These are phyloP conservation scores for Trichosporon faecale DNA, from an alignment of 1,284 basidiomycete species.

Conservation along the genomic window DNA sequence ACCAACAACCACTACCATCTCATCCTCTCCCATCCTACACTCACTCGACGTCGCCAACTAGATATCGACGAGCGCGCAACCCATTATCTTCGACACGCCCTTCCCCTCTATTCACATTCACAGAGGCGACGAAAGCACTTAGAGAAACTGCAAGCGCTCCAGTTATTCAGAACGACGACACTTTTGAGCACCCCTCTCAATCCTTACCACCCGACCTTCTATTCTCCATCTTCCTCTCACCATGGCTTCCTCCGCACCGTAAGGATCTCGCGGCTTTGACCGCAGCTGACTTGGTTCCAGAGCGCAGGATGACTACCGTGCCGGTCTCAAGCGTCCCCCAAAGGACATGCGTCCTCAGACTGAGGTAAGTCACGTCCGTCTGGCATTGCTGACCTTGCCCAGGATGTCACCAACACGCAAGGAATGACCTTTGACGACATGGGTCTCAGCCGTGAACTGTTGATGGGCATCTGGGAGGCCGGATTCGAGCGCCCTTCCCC, in stretches of 20 bases:
- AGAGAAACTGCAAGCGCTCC: neutral
- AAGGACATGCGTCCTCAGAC: conserved; percentile 91
- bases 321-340: conserved; percentile 70
- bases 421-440: conserved; percentile 90
- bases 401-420: conserved; percentile 85
- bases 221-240: conserved; percentile 12
- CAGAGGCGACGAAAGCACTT: neutral
- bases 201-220: neutral
- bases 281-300: conserved; percentile 12
- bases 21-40: neutral
- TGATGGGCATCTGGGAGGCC: conserved; percentile 94
- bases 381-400: neutral
- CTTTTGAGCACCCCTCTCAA: neutral
- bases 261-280: conserved; percentile 13
- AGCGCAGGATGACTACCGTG: conserved; percentile 36
- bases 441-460: conserved; percentile 70
- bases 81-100: neutral
- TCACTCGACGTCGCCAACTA: neutral
- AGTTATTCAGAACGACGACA: neutral
- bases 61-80: neutral
- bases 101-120: neutral
- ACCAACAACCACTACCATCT: neutral
- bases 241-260: conserved; percentile 52
- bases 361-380: conserved; percentile 55
- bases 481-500: conserved; percentile 96